These are phyloP conservation scores for Penicillium sp. DNA, from an alignment of 2,329 filamentous ascomycete species.

Conservation along the genomic window DNA sequence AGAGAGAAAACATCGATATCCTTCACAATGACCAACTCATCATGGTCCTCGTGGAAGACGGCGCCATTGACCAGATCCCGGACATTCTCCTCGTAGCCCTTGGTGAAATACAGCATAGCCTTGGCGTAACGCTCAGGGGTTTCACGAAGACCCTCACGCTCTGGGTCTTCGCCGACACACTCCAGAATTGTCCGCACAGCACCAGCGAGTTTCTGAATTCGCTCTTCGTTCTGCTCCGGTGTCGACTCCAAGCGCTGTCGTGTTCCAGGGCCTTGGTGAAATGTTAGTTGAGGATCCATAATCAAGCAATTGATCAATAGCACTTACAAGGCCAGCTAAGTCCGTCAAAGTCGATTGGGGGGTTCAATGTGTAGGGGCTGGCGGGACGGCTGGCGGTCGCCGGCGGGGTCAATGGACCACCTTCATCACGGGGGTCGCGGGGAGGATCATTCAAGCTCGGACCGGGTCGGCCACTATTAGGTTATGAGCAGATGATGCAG, in stretches of 20 bases:
- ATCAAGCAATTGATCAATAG: background rate
- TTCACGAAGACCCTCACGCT: slow-evolving; percentile 65
- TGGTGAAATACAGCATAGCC: slow-evolving; percentile 93
- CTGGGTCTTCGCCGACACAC: slow-evolving; percentile 68
- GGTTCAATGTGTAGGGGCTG: slow-evolving; percentile 54
- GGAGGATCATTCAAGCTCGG: slow-evolving; percentile 57
- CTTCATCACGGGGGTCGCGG: slow-evolving; percentile 58
- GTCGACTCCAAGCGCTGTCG: slow-evolving; percentile 59
- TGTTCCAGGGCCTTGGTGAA: slow-evolving; percentile 48
- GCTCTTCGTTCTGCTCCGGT: slow-evolving; percentile 61
- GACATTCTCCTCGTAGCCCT: slow-evolving; percentile 95
- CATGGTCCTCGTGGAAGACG: slow-evolving; percentile 94
- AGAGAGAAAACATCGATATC: slow-evolving; percentile 94
- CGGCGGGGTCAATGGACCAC: slow-evolving; percentile 55
- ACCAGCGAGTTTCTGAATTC: slow-evolving; percentile 64
- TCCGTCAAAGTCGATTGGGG: slow-evolving; percentile 57
- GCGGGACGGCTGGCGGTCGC: slow-evolving; percentile 55
- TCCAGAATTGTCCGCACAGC: slow-evolving; percentile 68
- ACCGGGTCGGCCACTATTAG: slow-evolving; percentile 27
- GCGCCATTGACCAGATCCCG: slow-evolving; percentile 89
- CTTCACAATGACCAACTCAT: slow-evolving; percentile 96
- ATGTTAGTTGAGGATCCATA: background rate
- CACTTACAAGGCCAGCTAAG: slow-evolving; percentile 57
- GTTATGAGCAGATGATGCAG: slow-evolving; percentile 8
- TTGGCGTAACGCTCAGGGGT: slow-evolving; percentile 89